These are phyloP conservation scores for Neonectria punicea DNA, from an alignment of 2,329 filamentous ascomycete genomes.

Conservation along the genomic window DNA sequence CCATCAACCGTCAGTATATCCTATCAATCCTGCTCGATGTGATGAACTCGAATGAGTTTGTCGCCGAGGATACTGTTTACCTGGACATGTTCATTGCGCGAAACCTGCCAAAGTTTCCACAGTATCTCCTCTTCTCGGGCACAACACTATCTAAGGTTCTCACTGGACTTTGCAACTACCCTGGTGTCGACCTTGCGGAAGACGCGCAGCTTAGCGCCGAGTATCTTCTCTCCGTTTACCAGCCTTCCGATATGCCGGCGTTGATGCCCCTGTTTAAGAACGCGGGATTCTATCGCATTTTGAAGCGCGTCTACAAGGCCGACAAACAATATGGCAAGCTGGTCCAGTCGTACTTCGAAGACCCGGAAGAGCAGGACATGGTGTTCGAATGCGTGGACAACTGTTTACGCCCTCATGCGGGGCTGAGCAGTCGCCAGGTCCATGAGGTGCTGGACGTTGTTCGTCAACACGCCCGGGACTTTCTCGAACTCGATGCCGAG, in stretches of 20 bases:
- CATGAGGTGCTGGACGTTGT: slow-evolving; percentile 77
- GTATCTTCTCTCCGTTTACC: slow-evolving; percentile 92
- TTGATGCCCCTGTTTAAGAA: slow-evolving; percentile 82
- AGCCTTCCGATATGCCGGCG: slow-evolving; percentile 81
- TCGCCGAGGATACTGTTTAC: slow-evolving; percentile 86
- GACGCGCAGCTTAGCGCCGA: slow-evolving; percentile 98
- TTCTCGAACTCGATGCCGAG: slow-evolving; percentile 74
- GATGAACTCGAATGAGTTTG: slow-evolving; percentile 83
- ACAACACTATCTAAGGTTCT: slow-evolving; percentile 85
- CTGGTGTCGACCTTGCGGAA: slow-evolving; percentile 81
- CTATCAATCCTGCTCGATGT: slow-evolving; percentile 91
- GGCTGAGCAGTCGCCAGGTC: slow-evolving; percentile 74
- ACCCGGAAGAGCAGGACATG: slow-evolving; percentile 77
- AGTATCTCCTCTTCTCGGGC: slow-evolving; percentile 91
- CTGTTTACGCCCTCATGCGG: slow-evolving; percentile 73
- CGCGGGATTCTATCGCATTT: slow-evolving; percentile 88
- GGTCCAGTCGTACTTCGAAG: slow-evolving; percentile 85
- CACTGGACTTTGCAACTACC: slow-evolving; percentile 84
- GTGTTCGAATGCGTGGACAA: slow-evolving; percentile 85
- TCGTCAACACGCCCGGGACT: slow-evolving; percentile 69
- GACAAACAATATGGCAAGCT: slow-evolving; percentile 85
- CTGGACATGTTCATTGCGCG: slow-evolving; percentile 98
- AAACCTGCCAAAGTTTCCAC: slow-evolving; percentile 95
- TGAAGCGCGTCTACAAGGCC: slow-evolving; percentile 86
- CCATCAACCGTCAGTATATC: slow-evolving; percentile 90